Conservation (phyloP, 768 basidiomycete species). For the Suillus bovinus region DNA sequence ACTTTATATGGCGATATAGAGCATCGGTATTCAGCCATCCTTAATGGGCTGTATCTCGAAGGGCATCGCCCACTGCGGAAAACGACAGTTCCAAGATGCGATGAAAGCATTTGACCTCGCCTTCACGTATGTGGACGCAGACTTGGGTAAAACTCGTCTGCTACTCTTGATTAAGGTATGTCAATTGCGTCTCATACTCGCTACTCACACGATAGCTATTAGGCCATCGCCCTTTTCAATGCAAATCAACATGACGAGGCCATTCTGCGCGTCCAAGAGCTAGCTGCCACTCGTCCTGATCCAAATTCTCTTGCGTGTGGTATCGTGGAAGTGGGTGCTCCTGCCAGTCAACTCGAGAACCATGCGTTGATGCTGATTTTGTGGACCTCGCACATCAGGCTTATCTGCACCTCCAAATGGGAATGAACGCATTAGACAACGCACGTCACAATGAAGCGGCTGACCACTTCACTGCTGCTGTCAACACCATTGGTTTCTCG, state of each 20-base stretch:
- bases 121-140: background rate
- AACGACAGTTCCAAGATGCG: background rate
- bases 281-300: background rate
- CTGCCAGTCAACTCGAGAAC: background rate
- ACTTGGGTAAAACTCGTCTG: background rate
- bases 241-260: background rate
- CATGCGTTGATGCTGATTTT: background rate
- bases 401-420: background rate
- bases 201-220: background rate
- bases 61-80: background rate
- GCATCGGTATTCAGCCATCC: background rate
- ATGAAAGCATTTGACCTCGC: background rate
- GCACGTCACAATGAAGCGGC: background rate
- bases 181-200: background rate
- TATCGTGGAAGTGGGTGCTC: background rate
- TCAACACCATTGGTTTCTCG: background rate
- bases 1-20: background rate
- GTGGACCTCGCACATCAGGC: background rate
- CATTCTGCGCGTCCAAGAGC: background rate
- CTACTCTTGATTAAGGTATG: background rate
- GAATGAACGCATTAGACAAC: background rate
- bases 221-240: background rate
- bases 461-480: background rate
- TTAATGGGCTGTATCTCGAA: background rate
- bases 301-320: background rate